phyloP scores from a whole-genome alignment of 2,329 filamentous ascomycete species.

The Cladosporium colombiae region DNA sequence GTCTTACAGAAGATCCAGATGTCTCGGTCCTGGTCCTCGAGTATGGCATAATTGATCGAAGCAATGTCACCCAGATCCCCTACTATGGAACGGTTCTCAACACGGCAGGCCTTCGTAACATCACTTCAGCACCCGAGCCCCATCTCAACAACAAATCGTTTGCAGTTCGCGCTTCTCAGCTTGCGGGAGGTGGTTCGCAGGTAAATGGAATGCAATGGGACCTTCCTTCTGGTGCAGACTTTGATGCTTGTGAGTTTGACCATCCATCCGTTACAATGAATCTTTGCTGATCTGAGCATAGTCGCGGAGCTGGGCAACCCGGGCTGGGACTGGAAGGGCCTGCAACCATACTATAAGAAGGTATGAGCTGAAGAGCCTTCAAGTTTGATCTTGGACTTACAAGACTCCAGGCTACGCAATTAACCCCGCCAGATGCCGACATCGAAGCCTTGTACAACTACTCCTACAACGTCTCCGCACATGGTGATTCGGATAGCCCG shows the following conservation, averaged over 20 bases:
- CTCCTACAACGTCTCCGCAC: background rate
- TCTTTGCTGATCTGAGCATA: background rate
- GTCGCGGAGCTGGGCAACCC: slow-evolving; percentile 34
- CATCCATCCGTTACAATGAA: too few species aligned
- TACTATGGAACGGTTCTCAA: slow-evolving; percentile 5
- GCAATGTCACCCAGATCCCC: slow-evolving; percentile 22
- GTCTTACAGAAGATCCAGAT: slow-evolving; percentile 33
- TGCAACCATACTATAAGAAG: background rate
- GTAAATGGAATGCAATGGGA: slow-evolving; percentile 35
- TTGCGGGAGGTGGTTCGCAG: slow-evolving; percentile 32
- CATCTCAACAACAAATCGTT: slow-evolving; percentile 1
- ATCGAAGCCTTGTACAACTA: slow-evolving; percentile 44
- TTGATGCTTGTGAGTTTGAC: slow-evolving; percentile 37
- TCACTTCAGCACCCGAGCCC: slow-evolving; percentile 34
- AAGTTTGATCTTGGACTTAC: slow-evolving; percentile 28
- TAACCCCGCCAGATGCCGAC: slow-evolving; percentile 44
- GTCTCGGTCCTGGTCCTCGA: slow-evolving; percentile 37
- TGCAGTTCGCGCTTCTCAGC: slow-evolving; percentile 27
- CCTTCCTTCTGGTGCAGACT: slow-evolving; percentile 34
- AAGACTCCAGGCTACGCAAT: slow-evolving; percentile 35
- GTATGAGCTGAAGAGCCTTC: background rate
- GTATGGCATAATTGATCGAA: slow-evolving; percentile 31
- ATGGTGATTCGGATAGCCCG: background rate
- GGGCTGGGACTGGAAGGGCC: slow-evolving; percentile 31
- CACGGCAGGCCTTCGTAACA: slow-evolving; percentile 37